Evolutionary conservation across 1,139 yeast genomes (phyloP).

Genomic region (Yamadazyma membranifaciens): DNA sequence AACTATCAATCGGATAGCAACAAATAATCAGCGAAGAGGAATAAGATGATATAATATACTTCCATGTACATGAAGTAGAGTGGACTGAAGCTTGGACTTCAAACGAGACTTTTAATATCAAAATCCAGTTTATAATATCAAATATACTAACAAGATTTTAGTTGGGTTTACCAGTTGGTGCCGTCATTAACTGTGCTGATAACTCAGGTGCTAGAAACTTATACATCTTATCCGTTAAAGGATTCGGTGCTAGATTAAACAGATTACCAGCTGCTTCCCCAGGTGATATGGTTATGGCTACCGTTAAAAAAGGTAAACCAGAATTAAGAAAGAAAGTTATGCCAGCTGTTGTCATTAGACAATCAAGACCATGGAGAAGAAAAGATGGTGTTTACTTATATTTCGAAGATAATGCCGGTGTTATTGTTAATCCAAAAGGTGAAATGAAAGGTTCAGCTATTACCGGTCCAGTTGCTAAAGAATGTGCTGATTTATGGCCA

Average conservation of each 20-base stretch:
- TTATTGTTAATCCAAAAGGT: constrained; percentile 99
- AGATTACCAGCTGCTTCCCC: constrained; percentile 99
- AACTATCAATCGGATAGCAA: too few species aligned
- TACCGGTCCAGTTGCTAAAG: constrained; percentile 99
- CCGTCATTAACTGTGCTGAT: constrained; percentile 99
- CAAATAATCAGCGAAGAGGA: too few species aligned
- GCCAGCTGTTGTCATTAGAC: constrained; percentile 99
- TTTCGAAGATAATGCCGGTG: constrained; percentile 99
- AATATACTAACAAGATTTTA: constrained; percentile 25
- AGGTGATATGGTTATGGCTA: constrained; percentile 99
- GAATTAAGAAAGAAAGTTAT: constrained; percentile 99
- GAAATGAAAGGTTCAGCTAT: constrained; percentile 99
- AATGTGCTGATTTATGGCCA: constrained; percentile 99
- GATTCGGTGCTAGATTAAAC: constrained; percentile 99
- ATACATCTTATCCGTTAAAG: constrained; percentile 98
- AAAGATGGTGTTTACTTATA: constrained; percentile 99
- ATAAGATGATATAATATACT: too few species aligned
- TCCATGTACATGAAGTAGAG: too few species aligned
- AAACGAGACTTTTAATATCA: neutral
- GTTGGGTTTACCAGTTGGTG: constrained; percentile 99
- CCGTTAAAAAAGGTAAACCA: constrained; percentile 99
- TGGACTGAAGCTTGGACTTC: too few species aligned
- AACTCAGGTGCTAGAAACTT: constrained; percentile 99
- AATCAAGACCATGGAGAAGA: constrained; percentile 99
- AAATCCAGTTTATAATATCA: neutral